phyloP scores from a whole-genome alignment of 345 rosid genomes.

The Acer negundo region DNA sequence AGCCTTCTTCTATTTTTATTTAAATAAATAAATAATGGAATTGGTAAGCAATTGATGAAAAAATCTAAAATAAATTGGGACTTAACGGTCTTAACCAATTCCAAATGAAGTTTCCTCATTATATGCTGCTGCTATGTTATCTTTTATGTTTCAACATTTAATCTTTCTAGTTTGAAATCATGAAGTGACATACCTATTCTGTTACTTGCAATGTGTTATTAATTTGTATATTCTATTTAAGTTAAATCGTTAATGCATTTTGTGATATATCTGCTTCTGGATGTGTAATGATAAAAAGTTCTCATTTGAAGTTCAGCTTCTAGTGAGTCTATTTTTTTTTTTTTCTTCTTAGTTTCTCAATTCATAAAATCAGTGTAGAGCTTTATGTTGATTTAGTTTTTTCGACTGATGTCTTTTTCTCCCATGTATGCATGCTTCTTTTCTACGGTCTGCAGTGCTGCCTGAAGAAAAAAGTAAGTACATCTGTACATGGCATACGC shows the following conservation, averaged over 20 bases:
- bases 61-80: not conserved
- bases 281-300: not conserved
- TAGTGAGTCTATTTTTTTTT: not conserved
- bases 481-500: constrained; percentile 1
- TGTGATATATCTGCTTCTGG: not conserved
- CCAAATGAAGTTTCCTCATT: not conserved
- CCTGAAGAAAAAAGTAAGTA: constrained; percentile 91
- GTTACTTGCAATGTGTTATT: not conserved
- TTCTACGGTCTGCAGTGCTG: constrained; percentile 64
- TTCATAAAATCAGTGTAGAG: not conserved
- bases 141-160: not conserved
- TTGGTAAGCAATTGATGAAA: not conserved
- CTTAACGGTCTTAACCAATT: not conserved
- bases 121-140: constrained; percentile 2
- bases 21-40: not conserved
- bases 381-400: constrained; percentile 1
- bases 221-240: not conserved
- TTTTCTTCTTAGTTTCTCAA: no score
- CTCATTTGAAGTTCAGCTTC: not conserved
- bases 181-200: not conserved
- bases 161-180: not conserved
- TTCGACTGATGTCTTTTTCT: constrained; percentile 31
- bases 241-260: not conserved
- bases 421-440: constrained; percentile 41
- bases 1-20: not conserved